Percentiles rank a stretch among this genome's conserved stretches.
phyloP scores from a whole-genome alignment of 2,329 filamentous ascomycete species.

The Thermomyces lanuginosus region DNA sequence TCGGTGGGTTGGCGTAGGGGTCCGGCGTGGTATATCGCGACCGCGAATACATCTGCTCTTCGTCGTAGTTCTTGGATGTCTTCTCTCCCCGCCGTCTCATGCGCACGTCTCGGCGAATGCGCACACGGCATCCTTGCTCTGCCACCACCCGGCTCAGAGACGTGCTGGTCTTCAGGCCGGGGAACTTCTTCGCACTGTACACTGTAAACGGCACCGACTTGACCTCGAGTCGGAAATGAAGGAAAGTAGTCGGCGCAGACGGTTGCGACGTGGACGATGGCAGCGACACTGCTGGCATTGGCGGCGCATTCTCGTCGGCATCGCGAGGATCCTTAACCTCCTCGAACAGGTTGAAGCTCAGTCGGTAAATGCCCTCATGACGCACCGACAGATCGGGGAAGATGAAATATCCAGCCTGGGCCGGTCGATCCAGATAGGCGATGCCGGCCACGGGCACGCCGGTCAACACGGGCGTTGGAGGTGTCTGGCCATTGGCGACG shows the following conservation, averaged over 20 bases:
- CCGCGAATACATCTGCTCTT: slow-evolving; percentile 36
- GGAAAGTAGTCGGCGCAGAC: slow-evolving; percentile 38
- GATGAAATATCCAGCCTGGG: slow-evolving; percentile 75
- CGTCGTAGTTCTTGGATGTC: slow-evolving; percentile 49
- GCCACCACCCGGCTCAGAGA: slow-evolving; percentile 75
- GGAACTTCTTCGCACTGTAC: slow-evolving; percentile 96
- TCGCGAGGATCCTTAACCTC: slow-evolving; percentile 76
- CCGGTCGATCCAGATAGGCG: slow-evolving; percentile 82
- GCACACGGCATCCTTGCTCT: slow-evolving; percentile 90
- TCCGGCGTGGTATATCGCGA: slow-evolving; percentile 36
- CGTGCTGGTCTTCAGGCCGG: slow-evolving; percentile 80
- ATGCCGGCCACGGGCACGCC: slow-evolving; percentile 91
- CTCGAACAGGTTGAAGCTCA: slow-evolving; percentile 87
- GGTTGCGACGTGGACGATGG: slow-evolving; percentile 22
- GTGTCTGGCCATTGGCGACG: slow-evolving; percentile 47
- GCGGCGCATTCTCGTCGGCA: slow-evolving; percentile 42
- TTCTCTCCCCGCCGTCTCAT: slow-evolving; percentile 75
- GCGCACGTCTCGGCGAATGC: slow-evolving; percentile 82
- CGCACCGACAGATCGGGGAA: slow-evolving; percentile 93
- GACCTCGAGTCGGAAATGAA: slow-evolving; percentile 78
- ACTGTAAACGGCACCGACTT: slow-evolving; percentile 77
- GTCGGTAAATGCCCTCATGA: slow-evolving; percentile 82
- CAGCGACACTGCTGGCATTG: slow-evolving; percentile 18
- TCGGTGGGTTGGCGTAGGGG: slow-evolving; percentile 28
- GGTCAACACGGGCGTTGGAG: slow-evolving; percentile 67